Evolutionary conservation across 768 basidiomycete genomes (phyloP), one percentile per base, ranked within the genome.

Genomic region (Xerocomellus amylosporus): DNA sequence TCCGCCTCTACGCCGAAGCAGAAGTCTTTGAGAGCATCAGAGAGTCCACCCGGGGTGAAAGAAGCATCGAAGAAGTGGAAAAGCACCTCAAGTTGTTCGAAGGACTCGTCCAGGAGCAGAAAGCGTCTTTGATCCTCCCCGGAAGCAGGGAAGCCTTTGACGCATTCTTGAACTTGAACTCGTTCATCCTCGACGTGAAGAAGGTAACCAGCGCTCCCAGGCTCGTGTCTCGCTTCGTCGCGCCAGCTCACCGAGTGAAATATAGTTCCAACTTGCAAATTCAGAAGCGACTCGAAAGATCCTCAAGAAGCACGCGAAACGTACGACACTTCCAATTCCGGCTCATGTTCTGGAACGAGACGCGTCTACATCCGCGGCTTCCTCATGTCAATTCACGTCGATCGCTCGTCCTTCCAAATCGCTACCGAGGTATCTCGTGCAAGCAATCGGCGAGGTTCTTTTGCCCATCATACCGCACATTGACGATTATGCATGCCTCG

Each of bases 271-370:
- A 64, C 66, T 79, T 36, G 93, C 90, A 7, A 96, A 92, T 64
- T 79, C 86, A 8, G 93, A 96, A 69, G 94, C 93, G 2, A 89
- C 87, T 3, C 83, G 93, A 36, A 97, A 97, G 73, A 93, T 93
- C 55, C 80, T 96, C 47, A 96, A 96, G 78, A 97, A 97, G 66
- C 94, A 95, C 65, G 80, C 90, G 26, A 96, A 96, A 67, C 85
- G 91, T 4, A 96, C 93, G 0, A 84, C 89, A 0, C 75, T 98
- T 9, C 87, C 90, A 1, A 77, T 88, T 60, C 79, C 86, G 2
- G 54, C 56, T 14, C 54, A 66, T 49, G 52, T 64, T 15, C 49
- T 71, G 51, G 65, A 51, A 2, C 68, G 42, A 33, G 60, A 54
- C 49, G 55, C 33, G 14, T 58, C 56, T 15, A n/a, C 50, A 8